These are phyloP conservation scores for Dendrostoma leiphaemia DNA, from an alignment of 2,329 filamentous ascomycete genomes.

Conservation along the genomic window DNA sequence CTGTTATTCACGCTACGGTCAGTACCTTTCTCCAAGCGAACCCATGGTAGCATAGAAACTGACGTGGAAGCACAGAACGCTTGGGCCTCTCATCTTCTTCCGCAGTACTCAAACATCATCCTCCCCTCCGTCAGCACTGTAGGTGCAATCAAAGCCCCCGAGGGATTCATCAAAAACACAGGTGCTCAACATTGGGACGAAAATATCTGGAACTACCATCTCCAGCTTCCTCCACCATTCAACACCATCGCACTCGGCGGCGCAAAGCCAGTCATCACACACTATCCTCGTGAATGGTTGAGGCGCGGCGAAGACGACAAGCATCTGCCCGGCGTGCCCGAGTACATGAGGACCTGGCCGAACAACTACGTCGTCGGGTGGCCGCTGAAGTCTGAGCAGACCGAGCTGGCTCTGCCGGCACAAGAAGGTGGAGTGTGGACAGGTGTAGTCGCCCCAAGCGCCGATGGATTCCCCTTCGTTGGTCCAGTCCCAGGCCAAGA, in stretches of 20 bases:
- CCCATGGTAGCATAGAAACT: neutral
- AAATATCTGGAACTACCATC: constrained; percentile 30
- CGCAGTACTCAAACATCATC: constrained; percentile 18
- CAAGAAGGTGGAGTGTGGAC: constrained; percentile 29
- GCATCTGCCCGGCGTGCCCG: constrained; percentile 25
- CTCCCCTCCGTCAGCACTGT: constrained; percentile 20
- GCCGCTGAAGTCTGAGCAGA: constrained; percentile 21
- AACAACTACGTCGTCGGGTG: constrained; percentile 25
- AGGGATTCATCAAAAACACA: constrained; percentile 28
- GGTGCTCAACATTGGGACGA: constrained; percentile 31
- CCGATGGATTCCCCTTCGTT: constrained; percentile 24
- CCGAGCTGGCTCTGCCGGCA: constrained; percentile 15
- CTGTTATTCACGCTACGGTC: constrained; percentile 20
- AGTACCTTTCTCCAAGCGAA: neutral
- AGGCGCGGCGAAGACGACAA: constrained; percentile 26
- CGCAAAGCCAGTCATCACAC: constrained; percentile 25
- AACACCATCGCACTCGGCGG: constrained; percentile 30
- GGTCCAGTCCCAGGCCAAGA: constrained; percentile 24
- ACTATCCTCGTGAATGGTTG: constrained; percentile 24
- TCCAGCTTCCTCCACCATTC: constrained; percentile 29
- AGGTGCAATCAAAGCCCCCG: constrained; percentile 29
- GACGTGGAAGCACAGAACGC: constrained; percentile 3
- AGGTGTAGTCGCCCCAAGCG: constrained; percentile 22
- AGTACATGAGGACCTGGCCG: constrained; percentile 29
- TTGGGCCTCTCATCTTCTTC: constrained; percentile 20